Conservation (phyloP, 495 filamentous ascomycete species). For the Xylaria venustula region DNA sequence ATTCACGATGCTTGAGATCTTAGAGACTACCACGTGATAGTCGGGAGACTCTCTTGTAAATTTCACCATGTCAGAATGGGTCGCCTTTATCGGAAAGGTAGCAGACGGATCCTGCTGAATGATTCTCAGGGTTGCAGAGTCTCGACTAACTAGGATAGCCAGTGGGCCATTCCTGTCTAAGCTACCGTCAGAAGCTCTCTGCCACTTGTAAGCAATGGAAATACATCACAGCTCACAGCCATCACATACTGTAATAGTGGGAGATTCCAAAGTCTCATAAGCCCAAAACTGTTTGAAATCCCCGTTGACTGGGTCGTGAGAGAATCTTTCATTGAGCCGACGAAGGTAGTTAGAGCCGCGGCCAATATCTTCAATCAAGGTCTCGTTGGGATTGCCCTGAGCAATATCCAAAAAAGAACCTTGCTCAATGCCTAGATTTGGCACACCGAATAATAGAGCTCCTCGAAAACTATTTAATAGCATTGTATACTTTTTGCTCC, state of each 20-base stretch:
- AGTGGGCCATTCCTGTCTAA: constrained; percentile 4
- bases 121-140: constrained; percentile 12
- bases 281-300: constrained; percentile 11
- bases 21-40: background rate
- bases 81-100: constrained; percentile 15
- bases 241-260: constrained; percentile 4
- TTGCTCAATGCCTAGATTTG: constrained; percentile 28
- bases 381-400: constrained; percentile 20
- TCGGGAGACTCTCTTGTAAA: constrained; percentile 1
- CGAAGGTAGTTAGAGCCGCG: background rate
- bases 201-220: background rate
- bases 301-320: background rate
- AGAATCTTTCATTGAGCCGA: background rate
- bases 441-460: constrained; percentile 35
- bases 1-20: constrained; percentile 4
- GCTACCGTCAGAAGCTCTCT: background rate
- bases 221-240: background rate
- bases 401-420: constrained; percentile 19
- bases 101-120: background rate
- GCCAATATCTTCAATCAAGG: background rate
- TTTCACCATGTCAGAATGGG: constrained; percentile 16
- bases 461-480: constrained; percentile 20
- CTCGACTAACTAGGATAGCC: constrained; percentile 14
- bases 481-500: background rate
- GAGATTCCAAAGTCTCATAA: constrained; percentile 14